Evolutionary conservation across 2,329 filamentous ascomycete species (phyloP).

Genomic region (Aspergillus tanneri): DNA sequence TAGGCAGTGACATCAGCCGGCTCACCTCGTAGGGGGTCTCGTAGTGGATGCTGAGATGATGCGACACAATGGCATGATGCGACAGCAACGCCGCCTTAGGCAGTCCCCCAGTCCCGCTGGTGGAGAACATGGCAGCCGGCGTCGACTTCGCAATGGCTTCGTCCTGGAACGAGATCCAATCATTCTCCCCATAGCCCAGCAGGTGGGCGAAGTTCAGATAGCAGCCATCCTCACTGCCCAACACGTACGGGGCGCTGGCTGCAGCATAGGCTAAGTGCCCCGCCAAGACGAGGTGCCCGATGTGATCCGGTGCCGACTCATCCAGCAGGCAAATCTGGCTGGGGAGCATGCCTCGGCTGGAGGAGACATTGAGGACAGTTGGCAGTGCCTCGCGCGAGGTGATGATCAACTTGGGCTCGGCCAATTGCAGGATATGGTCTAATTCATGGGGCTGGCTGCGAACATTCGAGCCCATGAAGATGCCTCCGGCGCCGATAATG

Average conservation of each 20-base stretch:
- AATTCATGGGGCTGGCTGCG: conserved; percentile 50
- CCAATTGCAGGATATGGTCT: conserved; percentile 47
- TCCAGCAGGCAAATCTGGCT: conserved; percentile 40
- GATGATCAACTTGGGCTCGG: conserved; percentile 49
- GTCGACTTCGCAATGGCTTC: conserved; percentile 47
- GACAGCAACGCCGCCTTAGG: conserved; percentile 61
- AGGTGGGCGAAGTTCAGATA: conserved; percentile 38
- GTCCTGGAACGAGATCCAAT: conserved; percentile 50
- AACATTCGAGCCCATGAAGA: conserved; percentile 54
- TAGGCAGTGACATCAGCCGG: conserved; percentile 51
- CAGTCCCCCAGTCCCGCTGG: conserved; percentile 60
- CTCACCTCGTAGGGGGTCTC: conserved; percentile 43
- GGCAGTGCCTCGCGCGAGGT: conserved; percentile 41
- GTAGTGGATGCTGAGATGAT: conserved; percentile 45
- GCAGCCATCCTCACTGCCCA: conserved; percentile 13
- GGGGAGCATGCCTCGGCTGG: conserved; percentile 30
- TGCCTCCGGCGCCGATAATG: conserved; percentile 48
- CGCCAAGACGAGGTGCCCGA: conserved; percentile 30
- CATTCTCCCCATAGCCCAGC: conserved; percentile 45
- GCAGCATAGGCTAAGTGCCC: conserved; percentile 25
- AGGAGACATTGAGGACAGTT: conserved; percentile 36
- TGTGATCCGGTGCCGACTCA: conserved; percentile 29
- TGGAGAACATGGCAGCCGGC: conserved; percentile 53
- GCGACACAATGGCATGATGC: conserved; percentile 58
- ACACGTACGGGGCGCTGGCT: conserved; percentile 17